Conservation (phyloP, 2,329 filamentous ascomycete species). For the Scortechinia acanthostroma region DNA sequence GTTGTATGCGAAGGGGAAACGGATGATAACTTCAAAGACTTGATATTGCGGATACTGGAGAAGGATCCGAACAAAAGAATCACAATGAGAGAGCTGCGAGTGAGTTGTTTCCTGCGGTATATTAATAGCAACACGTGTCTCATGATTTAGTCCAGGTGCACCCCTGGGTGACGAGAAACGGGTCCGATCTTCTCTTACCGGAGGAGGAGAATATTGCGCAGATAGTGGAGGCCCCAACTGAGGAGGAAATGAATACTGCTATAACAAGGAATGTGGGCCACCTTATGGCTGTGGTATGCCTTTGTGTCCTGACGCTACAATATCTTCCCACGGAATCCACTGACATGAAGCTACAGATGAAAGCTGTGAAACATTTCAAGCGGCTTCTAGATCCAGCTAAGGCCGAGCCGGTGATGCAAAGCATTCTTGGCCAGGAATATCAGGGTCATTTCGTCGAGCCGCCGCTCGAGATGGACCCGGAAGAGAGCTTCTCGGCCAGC, state of each 20-base stretch:
- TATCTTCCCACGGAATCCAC: background rate
- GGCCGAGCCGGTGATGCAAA: conserved; percentile 13
- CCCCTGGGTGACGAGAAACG: conserved; percentile 82
- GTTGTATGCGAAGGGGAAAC: conserved; percentile 54
- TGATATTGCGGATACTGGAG: conserved; percentile 70
- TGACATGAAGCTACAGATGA: conserved; percentile 49
- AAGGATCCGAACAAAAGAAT: conserved; percentile 82
- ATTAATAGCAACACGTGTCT: conserved; percentile 5
- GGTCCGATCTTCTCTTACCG: conserved; percentile 71
- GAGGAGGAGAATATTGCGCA: conserved; percentile 80
- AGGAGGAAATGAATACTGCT: conserved; percentile 81
- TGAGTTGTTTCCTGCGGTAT: conserved; percentile 32
- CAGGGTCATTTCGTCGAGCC: background rate
- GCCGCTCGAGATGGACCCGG: background rate
- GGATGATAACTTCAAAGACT: conserved; percentile 63
- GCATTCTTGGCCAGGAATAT: background rate
- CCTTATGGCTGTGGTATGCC: conserved; percentile 71
- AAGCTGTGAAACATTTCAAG: conserved; percentile 86
- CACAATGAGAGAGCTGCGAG: conserved; percentile 73
- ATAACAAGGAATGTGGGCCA: conserved; percentile 86
- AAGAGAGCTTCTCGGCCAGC: background rate
- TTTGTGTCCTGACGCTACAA: background rate
- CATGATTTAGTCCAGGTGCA: conserved; percentile 56
- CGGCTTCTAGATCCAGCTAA: conserved; percentile 53
- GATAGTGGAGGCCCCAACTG: conserved; percentile 75